phyloP scores from a whole-genome alignment of 495 filamentous ascomycete genomes.

The Talaromyces wortmannii region DNA sequence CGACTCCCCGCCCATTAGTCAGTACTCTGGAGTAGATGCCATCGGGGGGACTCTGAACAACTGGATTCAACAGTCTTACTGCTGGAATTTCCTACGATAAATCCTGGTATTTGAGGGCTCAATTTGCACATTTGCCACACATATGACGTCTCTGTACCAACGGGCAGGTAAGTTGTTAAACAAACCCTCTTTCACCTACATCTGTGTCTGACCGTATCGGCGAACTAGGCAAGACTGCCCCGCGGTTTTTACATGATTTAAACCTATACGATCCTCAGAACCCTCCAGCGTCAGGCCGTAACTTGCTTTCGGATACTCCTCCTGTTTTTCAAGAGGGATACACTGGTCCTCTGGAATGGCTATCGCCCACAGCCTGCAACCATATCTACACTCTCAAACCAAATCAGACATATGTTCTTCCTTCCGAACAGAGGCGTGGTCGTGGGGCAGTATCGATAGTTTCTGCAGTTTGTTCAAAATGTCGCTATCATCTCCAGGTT shows the following conservation, averaged over 20 bases:
- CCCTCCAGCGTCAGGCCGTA: slow-evolving; percentile 36
- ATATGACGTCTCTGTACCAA: neutral
- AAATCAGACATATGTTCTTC: slow-evolving; percentile 41
- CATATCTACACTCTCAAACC: slow-evolving; percentile 49
- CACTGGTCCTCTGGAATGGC: slow-evolving; percentile 19
- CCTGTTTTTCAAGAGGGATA: slow-evolving; percentile 28
- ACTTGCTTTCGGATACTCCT: slow-evolving; percentile 47
- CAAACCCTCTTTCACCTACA: neutral
- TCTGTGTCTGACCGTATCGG: neutral
- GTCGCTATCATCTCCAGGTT: slow-evolving; percentile 49
- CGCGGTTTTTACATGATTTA: slow-evolving; percentile 53
- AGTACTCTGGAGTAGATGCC: neutral
- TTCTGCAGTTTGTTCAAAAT: slow-evolving; percentile 48
- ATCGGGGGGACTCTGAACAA: neutral
- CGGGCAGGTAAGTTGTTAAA: neutral
- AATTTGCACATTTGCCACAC: neutral
- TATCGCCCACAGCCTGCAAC: slow-evolving; percentile 40
- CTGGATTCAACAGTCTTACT: neutral
- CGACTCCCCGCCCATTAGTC: neutral
- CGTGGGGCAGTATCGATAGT: slow-evolving; percentile 37
- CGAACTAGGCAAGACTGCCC: slow-evolving; percentile 52
- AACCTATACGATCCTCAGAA: slow-evolving; percentile 47
- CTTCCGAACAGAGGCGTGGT: slow-evolving; percentile 3
- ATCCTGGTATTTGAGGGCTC: neutral
- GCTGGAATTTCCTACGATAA: neutral